phyloP scores from a whole-genome alignment of 495 filamentous ascomycete species.

The Annulohypoxylon stygium region DNA sequence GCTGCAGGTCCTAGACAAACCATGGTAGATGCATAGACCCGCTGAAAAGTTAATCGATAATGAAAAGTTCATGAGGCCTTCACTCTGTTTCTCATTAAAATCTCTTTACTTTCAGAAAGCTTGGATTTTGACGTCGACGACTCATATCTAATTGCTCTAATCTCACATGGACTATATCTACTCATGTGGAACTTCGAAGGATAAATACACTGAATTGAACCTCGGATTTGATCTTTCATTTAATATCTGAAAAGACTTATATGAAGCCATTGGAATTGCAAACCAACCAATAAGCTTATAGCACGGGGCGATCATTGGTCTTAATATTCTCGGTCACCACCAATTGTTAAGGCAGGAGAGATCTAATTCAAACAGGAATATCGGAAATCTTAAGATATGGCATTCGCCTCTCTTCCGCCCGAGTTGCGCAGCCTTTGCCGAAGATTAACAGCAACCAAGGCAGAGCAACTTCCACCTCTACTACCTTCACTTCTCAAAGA shows the following conservation, averaged over 20 bases:
- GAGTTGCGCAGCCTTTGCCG: constrained; percentile 75
- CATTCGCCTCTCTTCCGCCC: constrained; percentile 53
- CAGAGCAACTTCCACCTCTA: constrained; percentile 72
- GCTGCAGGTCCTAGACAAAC: not conserved
- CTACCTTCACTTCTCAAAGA: constrained; percentile 71
- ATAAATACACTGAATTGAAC: too few relatives aligned
- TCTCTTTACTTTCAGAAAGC: constrained; percentile 6
- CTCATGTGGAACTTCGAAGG: too few relatives aligned
- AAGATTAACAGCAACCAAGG: constrained; percentile 72
- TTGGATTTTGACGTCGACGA: not conserved
- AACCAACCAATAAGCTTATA: not conserved
- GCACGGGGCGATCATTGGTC: not conserved
- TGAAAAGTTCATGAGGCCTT: constrained; percentile 35
- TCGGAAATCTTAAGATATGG: constrained; percentile 30
- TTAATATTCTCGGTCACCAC: not conserved
- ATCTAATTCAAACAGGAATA: not conserved
- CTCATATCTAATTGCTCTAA: constrained; percentile 8
- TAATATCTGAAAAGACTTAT: not conserved
- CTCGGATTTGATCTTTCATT: constrained; percentile 12
- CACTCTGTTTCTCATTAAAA: constrained; percentile 1
- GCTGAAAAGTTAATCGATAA: constrained; percentile 47
- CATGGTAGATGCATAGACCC: constrained; percentile 12
- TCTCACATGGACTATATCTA: not conserved
- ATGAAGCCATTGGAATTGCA: not conserved
- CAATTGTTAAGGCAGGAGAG: not conserved